Evolutionary conservation across 768 basidiomycete species (phyloP), one percentile per base, ranked within the genome.

Genomic region (Tricholoma flavovirens): DNA sequence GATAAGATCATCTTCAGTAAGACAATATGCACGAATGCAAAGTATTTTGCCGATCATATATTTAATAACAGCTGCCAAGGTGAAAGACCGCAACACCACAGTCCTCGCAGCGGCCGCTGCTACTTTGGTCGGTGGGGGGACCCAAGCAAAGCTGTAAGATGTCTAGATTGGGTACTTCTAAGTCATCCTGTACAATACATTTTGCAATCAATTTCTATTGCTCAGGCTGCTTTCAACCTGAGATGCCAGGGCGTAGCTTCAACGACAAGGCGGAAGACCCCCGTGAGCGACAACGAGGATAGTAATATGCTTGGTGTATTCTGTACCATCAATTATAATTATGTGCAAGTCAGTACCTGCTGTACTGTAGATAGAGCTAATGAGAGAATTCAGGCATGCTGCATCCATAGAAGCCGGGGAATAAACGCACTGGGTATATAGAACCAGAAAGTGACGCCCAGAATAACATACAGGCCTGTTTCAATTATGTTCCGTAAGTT

Each of bases 1-100:
- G 71, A 80, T 58, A 97, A 86, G 72, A 86, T 98, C 54, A 84
- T 98, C 50, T 99, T 99, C 70, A 76, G 93, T 97, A 63, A 68
- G 92, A 80, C n/a, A 40, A 56, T 19, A 52, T 29, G 55, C 15
- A 19, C 21, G 26, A 54, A 24, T 4, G 36, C 21, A 19, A 32
- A 26, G 19, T 8, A 10, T 36, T 30, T 14, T 24, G 19, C 30
- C 45, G 10, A 58, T 32, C 49, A 51, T 17, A 38, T 19, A 33
- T 26, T 32, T 3, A 56, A 6, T 66, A n/a, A n/a, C n/a, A 98
- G 95, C 75, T 51, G 83, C 86, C 22, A 97, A 93, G 71, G 89
- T 91, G 33, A 97, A 96, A 72, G 95, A 97, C 67, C 78, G 93
- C 29, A 78, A 83, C 49, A 71, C 84, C 0, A 72, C 78, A 0